Base-by-base conservation (phyloP, 495 filamentous ascomycete species). In the Tirmania nivea region DNA sequence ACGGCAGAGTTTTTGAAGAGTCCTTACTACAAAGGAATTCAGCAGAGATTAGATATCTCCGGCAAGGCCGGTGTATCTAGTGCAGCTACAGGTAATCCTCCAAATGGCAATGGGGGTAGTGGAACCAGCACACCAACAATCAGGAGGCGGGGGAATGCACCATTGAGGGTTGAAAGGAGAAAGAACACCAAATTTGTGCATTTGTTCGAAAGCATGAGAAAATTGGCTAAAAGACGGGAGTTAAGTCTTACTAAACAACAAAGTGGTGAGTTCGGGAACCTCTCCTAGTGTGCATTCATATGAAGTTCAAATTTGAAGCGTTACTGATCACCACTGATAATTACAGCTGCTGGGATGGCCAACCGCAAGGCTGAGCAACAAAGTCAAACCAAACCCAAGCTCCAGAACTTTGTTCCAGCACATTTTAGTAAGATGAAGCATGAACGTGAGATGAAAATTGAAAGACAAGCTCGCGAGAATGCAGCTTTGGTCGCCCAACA, bases 191-290 rank as follows among this genome's bases (percentile, higher is more conserved):
- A 82, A 57, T 83, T 93, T 60, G 72, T 96, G 54, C 81, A 81
- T 17, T 70, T 96, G 52, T 79, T 96, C 65, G 90, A 96, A 68
- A 82, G 81, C 4, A 94, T 96, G 84, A 78, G 87, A 45, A 97
- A 96, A 65, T 64, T 92, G 56, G 89, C 89, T 8, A 92, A 94
- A 69, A 95, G 93, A 70, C 74, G 86, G 42, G 90, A 97, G 69
- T 81, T 80, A 6, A 74, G 75, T 42, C 66, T 77, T 21, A 85
- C 89, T 63, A 96, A 96, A 69, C 83, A 89, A 58, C 67, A 54
- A 35, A 60, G 56, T 52, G 62, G 62, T 65, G 56, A 11, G 16
- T 54, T 54, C 31, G 10, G 16, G 14, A 8, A 25, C 31, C 16
- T 17, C 19, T 20, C 50, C 56, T 42, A 54, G 56, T 21, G 37